phyloP scores from a whole-genome alignment of 805 yeast genomes.

The Debaryomyces hansenii region DNA sequence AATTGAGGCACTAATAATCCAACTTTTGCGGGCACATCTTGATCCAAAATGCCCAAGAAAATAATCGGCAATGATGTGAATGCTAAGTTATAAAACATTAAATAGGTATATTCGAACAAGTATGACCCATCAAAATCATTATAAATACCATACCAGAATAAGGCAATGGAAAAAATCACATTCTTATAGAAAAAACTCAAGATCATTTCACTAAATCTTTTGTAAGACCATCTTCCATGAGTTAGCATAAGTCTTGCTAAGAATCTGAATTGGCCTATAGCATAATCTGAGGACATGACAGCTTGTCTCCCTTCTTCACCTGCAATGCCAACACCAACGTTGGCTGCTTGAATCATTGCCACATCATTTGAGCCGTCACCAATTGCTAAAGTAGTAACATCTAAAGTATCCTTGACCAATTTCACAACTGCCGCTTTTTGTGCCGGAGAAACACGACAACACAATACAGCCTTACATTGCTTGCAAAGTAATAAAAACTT shows the following conservation, averaged over 20 bases:
- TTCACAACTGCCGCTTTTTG: conserved; percentile 85
- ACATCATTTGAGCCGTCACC: conserved; percentile 92
- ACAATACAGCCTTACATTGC: conserved; percentile 76
- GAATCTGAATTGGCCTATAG: conserved; percentile 79
- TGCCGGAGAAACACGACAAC: conserved; percentile 87
- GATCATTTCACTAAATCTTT: conserved; percentile 78
- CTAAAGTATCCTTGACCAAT: conserved; percentile 68
- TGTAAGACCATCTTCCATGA: conserved; percentile 88
- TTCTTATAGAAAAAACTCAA: conserved; percentile 81
- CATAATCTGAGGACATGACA: conserved; percentile 85
- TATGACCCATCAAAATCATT: conserved; percentile 78
- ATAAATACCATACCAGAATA: conserved; percentile 80
- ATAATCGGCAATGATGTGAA: conserved; percentile 82
- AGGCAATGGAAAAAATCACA: conserved; percentile 68
- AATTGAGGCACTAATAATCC: conserved; percentile 74
- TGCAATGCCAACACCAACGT: conserved; percentile 86
- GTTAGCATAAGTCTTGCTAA: conserved; percentile 64
- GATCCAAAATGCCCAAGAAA: conserved; percentile 76
- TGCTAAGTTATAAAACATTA: conserved; percentile 81
- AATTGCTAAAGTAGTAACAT: conserved; percentile 83
- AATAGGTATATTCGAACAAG: conserved; percentile 71
- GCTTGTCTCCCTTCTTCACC: conserved; percentile 93
- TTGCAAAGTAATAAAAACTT: conserved; percentile 73
- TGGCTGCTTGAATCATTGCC: conserved; percentile 87
- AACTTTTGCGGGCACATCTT: conserved; percentile 71